A percentile compares a stretch with the other conserved stretches of the same genome.
These are phyloP conservation scores for Guyanaporus albipodus DNA, from an alignment of 768 basidiomycete genomes.

Conservation along the genomic window DNA sequence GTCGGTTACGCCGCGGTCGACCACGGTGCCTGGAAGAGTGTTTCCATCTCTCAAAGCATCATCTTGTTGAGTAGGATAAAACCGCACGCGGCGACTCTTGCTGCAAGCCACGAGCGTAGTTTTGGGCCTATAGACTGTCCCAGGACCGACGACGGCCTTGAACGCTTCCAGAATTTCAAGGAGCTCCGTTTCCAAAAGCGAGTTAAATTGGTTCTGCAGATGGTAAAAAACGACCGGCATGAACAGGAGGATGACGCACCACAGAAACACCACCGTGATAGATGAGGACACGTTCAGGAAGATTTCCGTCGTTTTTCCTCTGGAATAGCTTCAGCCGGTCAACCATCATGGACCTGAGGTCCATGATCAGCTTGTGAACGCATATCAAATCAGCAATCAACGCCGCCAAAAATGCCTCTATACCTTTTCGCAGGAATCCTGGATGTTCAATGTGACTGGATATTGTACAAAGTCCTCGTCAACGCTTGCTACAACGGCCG, in stretches of 20 bases:
- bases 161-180: background rate
- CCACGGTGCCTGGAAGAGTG: background rate
- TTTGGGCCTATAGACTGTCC: background rate
- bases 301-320: background rate
- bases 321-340: background rate
- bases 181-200: background rate
- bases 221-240: background rate
- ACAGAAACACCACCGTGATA: background rate
- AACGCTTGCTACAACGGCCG: background rate
- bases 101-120: background rate
- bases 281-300: background rate
- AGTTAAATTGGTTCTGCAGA: background rate
- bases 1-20: background rate
- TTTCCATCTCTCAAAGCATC: background rate
- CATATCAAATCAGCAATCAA: background rate
- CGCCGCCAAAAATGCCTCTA: background rate
- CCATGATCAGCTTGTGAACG: background rate
- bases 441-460: background rate
- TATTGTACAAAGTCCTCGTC: conserved; percentile 1
- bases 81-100: background rate
- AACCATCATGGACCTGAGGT: background rate
- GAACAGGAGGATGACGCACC: background rate
- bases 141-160: background rate
- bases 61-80: background rate
- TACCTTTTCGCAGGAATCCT: background rate